Conservation (phyloP, 2,329 filamentous ascomycete species). For the Botrytis fabae region DNA sequence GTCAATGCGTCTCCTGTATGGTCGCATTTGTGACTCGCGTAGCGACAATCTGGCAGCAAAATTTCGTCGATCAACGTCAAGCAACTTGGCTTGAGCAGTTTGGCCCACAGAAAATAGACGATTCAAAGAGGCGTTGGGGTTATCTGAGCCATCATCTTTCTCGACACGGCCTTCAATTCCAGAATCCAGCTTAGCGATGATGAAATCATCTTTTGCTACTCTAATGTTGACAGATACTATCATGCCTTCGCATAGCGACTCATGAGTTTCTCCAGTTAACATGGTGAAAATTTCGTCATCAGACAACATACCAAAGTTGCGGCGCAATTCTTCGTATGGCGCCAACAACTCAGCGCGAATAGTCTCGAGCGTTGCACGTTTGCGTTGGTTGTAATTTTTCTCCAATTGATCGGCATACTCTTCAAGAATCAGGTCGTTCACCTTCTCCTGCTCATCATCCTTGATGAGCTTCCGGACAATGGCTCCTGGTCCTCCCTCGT, state of each 20-base stretch:
- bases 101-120: slow-evolving; percentile 77
- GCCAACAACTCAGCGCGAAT: slow-evolving; percentile 91
- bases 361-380: slow-evolving; percentile 92
- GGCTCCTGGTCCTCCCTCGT: slow-evolving; percentile 84
- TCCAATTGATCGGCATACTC: slow-evolving; percentile 96
- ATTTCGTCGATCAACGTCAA: slow-evolving; percentile 83
- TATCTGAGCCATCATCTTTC: slow-evolving; percentile 75
- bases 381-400: slow-evolving; percentile 87
- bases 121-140: slow-evolving; percentile 65
- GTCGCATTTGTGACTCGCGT: slow-evolving; percentile 76
- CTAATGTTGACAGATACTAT: slow-evolving; percentile 87
- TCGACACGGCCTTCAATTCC: slow-evolving; percentile 89
- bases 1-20: slow-evolving; percentile 68
- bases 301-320: slow-evolving; percentile 69
- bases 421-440: slow-evolving; percentile 94
- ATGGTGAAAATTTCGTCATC: slow-evolving; percentile 90
- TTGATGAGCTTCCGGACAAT: slow-evolving; percentile 95
- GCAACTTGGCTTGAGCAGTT: slow-evolving; percentile 82
- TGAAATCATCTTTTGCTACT: slow-evolving; percentile 86
- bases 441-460: slow-evolving; percentile 88
- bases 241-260: slow-evolving; percentile 85
- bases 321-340: slow-evolving; percentile 91
- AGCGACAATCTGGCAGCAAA: slow-evolving; percentile 83
- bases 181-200: slow-evolving; percentile 90
- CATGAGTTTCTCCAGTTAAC: slow-evolving; percentile 88